These are phyloP conservation scores for Rhodamnia rubescens DNA, from an alignment of 345 rosid genomes.

Conservation along the genomic window DNA sequence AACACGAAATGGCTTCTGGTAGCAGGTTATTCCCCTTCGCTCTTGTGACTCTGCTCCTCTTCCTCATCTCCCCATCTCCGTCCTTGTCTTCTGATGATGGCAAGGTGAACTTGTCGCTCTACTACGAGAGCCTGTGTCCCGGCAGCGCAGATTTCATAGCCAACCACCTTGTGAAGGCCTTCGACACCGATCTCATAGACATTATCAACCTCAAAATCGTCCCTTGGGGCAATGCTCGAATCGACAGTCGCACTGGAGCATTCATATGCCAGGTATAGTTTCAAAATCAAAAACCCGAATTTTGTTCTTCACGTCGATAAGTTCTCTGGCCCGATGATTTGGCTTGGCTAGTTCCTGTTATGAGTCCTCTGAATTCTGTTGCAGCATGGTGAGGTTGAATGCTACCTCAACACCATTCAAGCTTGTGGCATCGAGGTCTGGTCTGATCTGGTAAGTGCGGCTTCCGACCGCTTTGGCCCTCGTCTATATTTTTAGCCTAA, in stretches of 20 bases:
- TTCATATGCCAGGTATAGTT: constrained; percentile 25
- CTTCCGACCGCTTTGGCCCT: not conserved
- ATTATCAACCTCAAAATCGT: constrained; percentile 22
- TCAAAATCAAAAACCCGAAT: not conserved
- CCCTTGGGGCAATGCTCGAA: constrained; percentile 26
- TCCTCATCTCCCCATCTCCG: not conserved
- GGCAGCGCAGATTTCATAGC: constrained; percentile 11
- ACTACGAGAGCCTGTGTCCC: constrained; percentile 30
- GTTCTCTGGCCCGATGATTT: not conserved
- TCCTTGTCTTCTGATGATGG: not conserved
- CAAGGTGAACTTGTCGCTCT: constrained; percentile 19
- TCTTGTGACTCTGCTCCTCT: not conserved
- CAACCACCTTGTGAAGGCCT: constrained; percentile 3
- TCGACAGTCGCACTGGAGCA: not conserved
- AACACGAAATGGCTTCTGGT: not conserved
- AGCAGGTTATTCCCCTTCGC: not conserved
- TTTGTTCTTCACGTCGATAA: not conserved
- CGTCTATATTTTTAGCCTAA: not conserved
- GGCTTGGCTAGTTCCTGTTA: not conserved
- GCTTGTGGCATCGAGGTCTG: constrained; percentile 42
- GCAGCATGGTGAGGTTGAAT: constrained; percentile 63
- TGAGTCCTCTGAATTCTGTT: not conserved
- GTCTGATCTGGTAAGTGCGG: constrained; percentile 25
- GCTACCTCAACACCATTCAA: constrained; percentile 44
- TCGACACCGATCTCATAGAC: constrained; percentile 10